Evolutionary conservation across 1,284 basidiomycete genomes (phyloP).

Genomic region (Heterobasidion occidentale): DNA sequence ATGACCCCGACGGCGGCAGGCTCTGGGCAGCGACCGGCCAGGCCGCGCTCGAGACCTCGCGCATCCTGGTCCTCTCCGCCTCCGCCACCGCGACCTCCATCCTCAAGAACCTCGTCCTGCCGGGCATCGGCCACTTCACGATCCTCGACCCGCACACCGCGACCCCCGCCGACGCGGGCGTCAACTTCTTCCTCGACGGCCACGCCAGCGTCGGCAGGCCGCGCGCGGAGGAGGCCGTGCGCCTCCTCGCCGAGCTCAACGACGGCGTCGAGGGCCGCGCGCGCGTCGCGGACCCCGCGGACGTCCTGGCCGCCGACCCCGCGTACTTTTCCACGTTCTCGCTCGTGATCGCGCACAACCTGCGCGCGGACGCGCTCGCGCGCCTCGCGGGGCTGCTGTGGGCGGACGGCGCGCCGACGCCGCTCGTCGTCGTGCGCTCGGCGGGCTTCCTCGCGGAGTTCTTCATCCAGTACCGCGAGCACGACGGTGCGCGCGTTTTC

Average conservation of each 20-base stretch:
- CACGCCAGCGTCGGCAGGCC: constrained; percentile 70
- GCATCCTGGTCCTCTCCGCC: constrained; percentile 58
- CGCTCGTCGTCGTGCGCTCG: constrained; percentile 72
- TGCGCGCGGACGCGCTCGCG: constrained; percentile 47
- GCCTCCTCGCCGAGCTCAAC: constrained; percentile 82
- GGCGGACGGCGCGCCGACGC: constrained; percentile 47
- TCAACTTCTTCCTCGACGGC: constrained; percentile 93
- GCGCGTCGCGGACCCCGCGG: constrained; percentile 47
- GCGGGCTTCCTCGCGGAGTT: constrained; percentile 89
- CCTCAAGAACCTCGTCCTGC: constrained; percentile 27
- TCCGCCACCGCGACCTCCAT: constrained; percentile 81
- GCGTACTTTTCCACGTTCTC: constrained; percentile 53
- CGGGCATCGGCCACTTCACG: constrained; percentile 27
- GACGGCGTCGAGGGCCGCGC: constrained; percentile 74
- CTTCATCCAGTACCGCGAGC: constrained; percentile 80
- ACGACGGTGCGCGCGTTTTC: constrained; percentile 53
- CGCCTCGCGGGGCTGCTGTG: constrained; percentile 63
- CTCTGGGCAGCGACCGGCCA: constrained; percentile 96
- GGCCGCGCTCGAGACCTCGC: constrained; percentile 78
- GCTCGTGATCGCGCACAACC: constrained; percentile 81
- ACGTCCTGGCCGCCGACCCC: constrained; percentile 44
- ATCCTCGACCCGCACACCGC: constrained; percentile 20
- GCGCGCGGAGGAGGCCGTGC: constrained; percentile 76
- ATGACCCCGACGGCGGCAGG: constrained; percentile 29
- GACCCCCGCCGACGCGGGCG: constrained; percentile 70